Evolutionary conservation across 352 stramenopile genomes (phyloP), one percentile per base, ranked within the genome.

Genomic region (Globisporangium cederbergense): DNA sequence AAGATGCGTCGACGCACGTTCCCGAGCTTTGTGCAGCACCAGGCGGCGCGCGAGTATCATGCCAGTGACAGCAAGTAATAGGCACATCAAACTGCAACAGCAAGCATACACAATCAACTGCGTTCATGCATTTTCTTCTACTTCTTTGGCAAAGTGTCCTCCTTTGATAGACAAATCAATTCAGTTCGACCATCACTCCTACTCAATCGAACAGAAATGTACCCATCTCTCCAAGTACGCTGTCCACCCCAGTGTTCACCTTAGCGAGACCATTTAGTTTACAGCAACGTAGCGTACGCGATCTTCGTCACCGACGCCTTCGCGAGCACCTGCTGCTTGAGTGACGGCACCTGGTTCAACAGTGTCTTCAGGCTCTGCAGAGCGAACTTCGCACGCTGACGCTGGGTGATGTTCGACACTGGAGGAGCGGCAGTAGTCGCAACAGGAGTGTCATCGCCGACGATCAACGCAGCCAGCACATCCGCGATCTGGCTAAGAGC

Each of bases 1-100:
- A 88, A 88, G 45, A 95, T 98, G 73, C 86, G 91, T 2, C 78
- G 91, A 16, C 81, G 89, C 4, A 98, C 93, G n/a, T 98, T 98
- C 66, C 93, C 93, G 11, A 96, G 83, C 60, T 98, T 98, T 56
- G 88, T 76, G 30, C 81, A 90, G 55, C 74, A 82, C 11, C 67
- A 78, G 20, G 49, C 54, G 10, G 74, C 72, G 32, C 66, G 70
- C 2, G 73, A 73, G 1, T 74, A 82, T 34, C 72, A 76, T n/a
- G 11, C 57, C 16, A n/a, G 58, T 0, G 63, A 76, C 54, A 67
- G 22, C n/a, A 62, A 60, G 47, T 71, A 8, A 36, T 36, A 62
- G n/a, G 50, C 25, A 28, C 14, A 43, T 5, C 34, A 30, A 52
- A 20, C 9, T 16, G 8, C 7, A 20, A 14, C 7, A 40, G 20